These are phyloP conservation scores for Globisporangium recalcitrans DNA, from an alignment of 352 stramenopile species.

Conservation along the genomic window DNA sequence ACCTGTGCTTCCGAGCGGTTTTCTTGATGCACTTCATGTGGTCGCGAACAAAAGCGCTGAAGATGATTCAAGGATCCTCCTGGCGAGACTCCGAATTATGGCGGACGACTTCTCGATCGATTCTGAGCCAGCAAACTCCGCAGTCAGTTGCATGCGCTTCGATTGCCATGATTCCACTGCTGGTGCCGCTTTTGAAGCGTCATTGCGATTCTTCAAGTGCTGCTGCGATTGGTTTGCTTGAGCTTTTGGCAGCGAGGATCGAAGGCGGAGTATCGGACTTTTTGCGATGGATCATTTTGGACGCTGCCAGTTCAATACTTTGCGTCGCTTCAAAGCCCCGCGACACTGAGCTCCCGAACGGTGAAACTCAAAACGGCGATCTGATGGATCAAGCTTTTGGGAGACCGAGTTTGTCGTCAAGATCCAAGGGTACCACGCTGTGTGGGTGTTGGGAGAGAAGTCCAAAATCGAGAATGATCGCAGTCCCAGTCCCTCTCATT, in stretches of 20 bases:
- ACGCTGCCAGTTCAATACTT: slow-evolving; percentile 33
- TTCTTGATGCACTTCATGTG: slow-evolving; percentile 46
- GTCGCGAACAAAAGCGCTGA: slow-evolving; percentile 32
- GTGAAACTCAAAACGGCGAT: neutral
- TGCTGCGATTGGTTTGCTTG: slow-evolving; percentile 33
- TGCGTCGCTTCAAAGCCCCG: slow-evolving; percentile 19
- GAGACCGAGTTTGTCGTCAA: neutral
- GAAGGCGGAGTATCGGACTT: slow-evolving; percentile 25
- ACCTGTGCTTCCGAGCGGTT: slow-evolving; percentile 23
- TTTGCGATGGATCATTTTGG: slow-evolving; percentile 23
- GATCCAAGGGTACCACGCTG: neutral
- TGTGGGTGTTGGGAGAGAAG: slow-evolving; percentile 10
- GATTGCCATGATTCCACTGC: slow-evolving; percentile 32
- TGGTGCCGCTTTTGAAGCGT: slow-evolving; percentile 36
- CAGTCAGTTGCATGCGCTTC: slow-evolving; percentile 27
- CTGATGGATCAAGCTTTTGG: slow-evolving; percentile 6
- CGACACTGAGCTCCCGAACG: neutral
- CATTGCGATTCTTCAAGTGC: slow-evolving; percentile 32
- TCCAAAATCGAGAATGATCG: slow-evolving; percentile 7
- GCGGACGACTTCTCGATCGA: slow-evolving; percentile 27
- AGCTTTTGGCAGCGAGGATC: slow-evolving; percentile 30
- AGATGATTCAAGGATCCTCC: slow-evolving; percentile 25
- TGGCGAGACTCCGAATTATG: slow-evolving; percentile 42
- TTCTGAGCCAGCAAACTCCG: slow-evolving; percentile 27
- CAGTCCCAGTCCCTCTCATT: slow-evolving; percentile 31